Evolutionary conservation across 306 rosid species (phyloP), one percentile per base, ranked within the genome.

Genomic region (Cicer judaicum): DNA sequence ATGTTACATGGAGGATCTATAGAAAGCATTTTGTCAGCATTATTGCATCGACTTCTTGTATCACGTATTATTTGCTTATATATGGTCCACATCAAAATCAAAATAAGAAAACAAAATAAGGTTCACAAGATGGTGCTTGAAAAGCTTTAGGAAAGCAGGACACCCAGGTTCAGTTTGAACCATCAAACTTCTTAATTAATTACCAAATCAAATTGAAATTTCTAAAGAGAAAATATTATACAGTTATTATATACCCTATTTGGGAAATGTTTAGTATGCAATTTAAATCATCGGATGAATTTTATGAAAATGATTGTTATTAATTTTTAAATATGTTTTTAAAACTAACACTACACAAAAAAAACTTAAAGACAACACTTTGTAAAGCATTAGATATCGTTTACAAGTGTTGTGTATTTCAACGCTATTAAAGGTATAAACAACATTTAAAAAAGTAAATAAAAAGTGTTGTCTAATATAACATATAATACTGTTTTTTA

Each of bases 81-180:
- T 24, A 13, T n/a, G 59, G 43, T 8, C 24, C 56, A 29, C 9
- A 12, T 49, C 18, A 13, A 43, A 42, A 16, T 21, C 40, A 56
- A 24, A 60, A 60, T 3, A 66, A 44, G 11, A 44, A 19, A 66
- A 68, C 8, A 68, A 68, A 47, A 5, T 21, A 47, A 24, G 59
- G 46, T 24, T 48, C 73, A 68, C 73, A 34, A 68, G 44, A 62
- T 34, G 65, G 16, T 10, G 40, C 34, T 66, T 44, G 42, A 11
- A 43, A 66, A 66, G 1, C 5, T 10, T 44, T 15, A 15, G 8
- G 42, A 15, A 16, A 34, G 24, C 1, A 39, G 4, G 39, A 62
- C 7, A 24, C 4, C 34, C 4, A 10, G 64, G 24, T 57, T 14
- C 1, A 57, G 60, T 54, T 54, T 54, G 60, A 16, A 24, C n/a